These are phyloP conservation scores for Candida mesenterica DNA, from an alignment of 1,139 yeast species.

Conservation along the genomic window DNA sequence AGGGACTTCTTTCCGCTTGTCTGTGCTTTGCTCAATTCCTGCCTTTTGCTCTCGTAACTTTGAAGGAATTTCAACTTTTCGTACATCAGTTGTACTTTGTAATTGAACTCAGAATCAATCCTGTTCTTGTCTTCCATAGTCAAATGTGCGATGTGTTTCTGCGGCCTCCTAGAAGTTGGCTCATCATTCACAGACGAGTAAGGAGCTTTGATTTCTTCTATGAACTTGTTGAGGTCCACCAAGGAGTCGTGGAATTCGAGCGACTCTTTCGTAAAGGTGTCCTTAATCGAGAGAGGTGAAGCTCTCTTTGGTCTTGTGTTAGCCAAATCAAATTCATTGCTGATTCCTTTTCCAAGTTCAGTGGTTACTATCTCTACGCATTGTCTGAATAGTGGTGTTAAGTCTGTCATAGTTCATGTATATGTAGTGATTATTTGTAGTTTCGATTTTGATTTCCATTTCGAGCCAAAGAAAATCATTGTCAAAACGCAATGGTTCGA, in stretches of 20 bases:
- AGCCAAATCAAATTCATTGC: conserved; percentile 11
- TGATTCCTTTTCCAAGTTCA: conserved; percentile 20
- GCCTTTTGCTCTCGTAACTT: conserved; percentile 50
- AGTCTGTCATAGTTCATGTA: conserved; percentile 43
- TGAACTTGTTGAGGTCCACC: conserved; percentile 36
- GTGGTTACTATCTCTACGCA: conserved; percentile 45
- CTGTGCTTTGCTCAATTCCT: conserved; percentile 10
- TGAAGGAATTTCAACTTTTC: conserved; percentile 51
- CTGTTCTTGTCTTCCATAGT: conserved; percentile 50
- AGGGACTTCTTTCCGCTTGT: conserved; percentile 21
- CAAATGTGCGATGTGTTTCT: too few species aligned
- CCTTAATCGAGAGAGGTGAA: conserved; percentile 30
- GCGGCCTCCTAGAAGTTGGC: too few species aligned
- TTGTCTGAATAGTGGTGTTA: conserved; percentile 51
- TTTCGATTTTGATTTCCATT: too few species aligned
- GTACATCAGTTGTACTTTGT: conserved; percentile 48
- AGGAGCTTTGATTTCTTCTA: conserved; percentile 39
- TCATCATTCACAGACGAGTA: conserved; percentile 45
- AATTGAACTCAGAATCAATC: conserved; percentile 54
- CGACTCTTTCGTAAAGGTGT: conserved; percentile 54
- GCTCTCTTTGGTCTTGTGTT: neutral
- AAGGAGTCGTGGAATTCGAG: conserved; percentile 43
- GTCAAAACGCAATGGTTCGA: too few species aligned
- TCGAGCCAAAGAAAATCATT: too few species aligned
- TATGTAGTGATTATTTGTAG: too few species aligned